These are phyloP conservation scores for Aspergillus carbonarius DNA, from an alignment of 2,329 filamentous ascomycete genomes.

Conservation along the genomic window DNA sequence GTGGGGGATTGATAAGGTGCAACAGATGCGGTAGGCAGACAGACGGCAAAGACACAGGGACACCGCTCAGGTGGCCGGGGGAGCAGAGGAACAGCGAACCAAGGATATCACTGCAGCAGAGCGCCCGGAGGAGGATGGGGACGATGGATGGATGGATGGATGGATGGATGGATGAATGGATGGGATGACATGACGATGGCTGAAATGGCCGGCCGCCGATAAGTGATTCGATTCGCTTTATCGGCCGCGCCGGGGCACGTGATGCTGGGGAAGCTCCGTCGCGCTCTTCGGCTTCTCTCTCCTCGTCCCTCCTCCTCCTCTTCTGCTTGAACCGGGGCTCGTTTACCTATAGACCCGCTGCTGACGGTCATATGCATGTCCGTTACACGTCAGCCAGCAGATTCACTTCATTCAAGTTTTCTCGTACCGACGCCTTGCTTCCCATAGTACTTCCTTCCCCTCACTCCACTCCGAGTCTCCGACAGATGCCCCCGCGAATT, in stretches of 20 bases:
- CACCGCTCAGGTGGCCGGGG: neutral
- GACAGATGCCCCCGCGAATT: neutral
- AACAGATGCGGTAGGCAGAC: neutral
- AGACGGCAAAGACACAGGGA: neutral
- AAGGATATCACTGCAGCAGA: neutral
- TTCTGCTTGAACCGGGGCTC: too few relatives aligned
- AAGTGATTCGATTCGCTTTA: slow-evolving; percentile 9
- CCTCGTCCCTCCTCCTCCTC: neutral
- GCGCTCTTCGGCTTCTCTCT: neutral
- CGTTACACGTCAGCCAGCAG: neutral
- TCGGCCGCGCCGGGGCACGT: slow-evolving; percentile 11
- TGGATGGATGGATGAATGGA: neutral
- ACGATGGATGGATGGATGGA: neutral
- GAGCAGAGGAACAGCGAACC: neutral
- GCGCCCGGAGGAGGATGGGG: neutral
- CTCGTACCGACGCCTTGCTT: neutral
- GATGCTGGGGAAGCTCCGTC: slow-evolving; percentile 4
- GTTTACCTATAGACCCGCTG: neutral
- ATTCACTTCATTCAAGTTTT: neutral
- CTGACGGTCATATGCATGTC: slow-evolving; percentile 7
- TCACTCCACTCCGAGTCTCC: neutral
- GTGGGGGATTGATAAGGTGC: neutral
- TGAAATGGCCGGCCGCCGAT: slow-evolving; percentile 6
- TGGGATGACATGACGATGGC: neutral
- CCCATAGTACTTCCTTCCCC: neutral